Evolutionary conservation across 106 monocot genomes (phyloP).

Genomic region (Xerophyta viscosa): DNA sequence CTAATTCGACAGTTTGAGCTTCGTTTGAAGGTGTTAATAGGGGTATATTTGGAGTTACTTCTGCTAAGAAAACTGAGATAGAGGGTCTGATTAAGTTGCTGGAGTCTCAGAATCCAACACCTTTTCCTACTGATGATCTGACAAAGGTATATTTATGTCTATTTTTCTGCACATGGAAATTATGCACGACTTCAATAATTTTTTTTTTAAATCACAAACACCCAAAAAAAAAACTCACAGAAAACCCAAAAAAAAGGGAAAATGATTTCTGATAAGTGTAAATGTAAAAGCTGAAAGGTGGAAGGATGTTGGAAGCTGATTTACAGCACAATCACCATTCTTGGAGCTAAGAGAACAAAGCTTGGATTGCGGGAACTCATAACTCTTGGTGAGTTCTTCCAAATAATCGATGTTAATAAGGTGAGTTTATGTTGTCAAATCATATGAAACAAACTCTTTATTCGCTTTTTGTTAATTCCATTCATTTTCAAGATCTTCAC

Average conservation of each 20-base stretch:
- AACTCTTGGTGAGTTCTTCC: conserved; percentile 72
- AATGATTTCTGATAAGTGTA: not conserved
- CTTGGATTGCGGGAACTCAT: conserved; percentile 82
- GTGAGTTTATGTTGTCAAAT: too few species aligned
- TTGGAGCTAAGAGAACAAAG: conserved; percentile 77
- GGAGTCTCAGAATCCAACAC: conserved; percentile 69
- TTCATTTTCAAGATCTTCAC: too few species aligned
- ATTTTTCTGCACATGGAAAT: not conserved
- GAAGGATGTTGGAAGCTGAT: conserved; percentile 79
- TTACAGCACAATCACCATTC: conserved; percentile 79
- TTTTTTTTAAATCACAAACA: too few species aligned
- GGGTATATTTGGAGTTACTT: conserved; percentile 71
- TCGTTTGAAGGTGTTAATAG: conserved; percentile 49
- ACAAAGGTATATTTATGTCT: conserved; percentile 28
- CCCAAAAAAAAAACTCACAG: not conserved
- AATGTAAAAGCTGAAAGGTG: conserved; percentile 26
- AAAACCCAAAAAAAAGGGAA: not conserved
- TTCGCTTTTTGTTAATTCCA: too few species aligned
- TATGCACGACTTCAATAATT: too few species aligned
- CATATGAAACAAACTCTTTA: too few species aligned
- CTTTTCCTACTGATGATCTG: conserved; percentile 54
- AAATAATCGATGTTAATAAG: conserved; percentile 64
- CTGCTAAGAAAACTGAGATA: conserved; percentile 65
- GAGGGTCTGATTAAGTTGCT: conserved; percentile 44
- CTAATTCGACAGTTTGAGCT: not conserved